Evolutionary conservation across 108 stramenopile species (phyloP), one percentile per base, ranked within the genome.

Genomic region (Phaeodactylum tricornutum): DNA sequence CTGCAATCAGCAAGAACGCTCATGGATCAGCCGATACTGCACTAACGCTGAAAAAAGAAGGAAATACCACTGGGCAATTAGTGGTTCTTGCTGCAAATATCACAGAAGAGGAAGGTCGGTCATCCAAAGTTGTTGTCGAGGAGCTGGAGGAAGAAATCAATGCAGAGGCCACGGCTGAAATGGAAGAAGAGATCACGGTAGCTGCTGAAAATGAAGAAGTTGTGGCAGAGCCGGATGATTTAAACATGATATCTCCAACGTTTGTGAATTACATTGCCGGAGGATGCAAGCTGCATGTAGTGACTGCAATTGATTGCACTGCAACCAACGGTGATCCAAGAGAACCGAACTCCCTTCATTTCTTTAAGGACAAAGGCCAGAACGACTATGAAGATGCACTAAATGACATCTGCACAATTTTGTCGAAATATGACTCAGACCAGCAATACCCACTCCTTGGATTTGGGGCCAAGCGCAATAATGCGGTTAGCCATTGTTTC

Each of bases 401-500:
- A 1, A 29, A 26, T 0, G 43, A 37, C 6, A 53, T 75, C 20
- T 62, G 74, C 17, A 29, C 51, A 5, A 66, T 67, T 40, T 33
- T 78, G 24, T 53, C 54, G 29, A 67, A 71, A 19, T 87, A 76
- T 55, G 85, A 87, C 62, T 61, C 47, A 1, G 75, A 87, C 64
- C 72, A 81, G 36, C 53, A 43, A 33, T 85, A 82, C 33, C 85
- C 83, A 30, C 83, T 95, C 0, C 80, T 36, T 33, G 94, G 94
- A 4, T 95, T 95, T 59, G 94, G 94, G 12, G 91, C 87, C 29
- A 91, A 91, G 69, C 69, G 79, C 47, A 71, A 67, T 50, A 82
- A 82, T 5, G 67, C 71, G 26, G 71, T 82, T 1, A 38, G 66
- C 3, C 85, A 87, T 49, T 79, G 72, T 46, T 87, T 87, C 50